Percentiles rank a stretch among this genome's conserved stretches.
These are phyloP conservation scores for Fusarium mangiferae DNA, from an alignment of 2,329 filamentous ascomycete species.

Conservation along the genomic window DNA sequence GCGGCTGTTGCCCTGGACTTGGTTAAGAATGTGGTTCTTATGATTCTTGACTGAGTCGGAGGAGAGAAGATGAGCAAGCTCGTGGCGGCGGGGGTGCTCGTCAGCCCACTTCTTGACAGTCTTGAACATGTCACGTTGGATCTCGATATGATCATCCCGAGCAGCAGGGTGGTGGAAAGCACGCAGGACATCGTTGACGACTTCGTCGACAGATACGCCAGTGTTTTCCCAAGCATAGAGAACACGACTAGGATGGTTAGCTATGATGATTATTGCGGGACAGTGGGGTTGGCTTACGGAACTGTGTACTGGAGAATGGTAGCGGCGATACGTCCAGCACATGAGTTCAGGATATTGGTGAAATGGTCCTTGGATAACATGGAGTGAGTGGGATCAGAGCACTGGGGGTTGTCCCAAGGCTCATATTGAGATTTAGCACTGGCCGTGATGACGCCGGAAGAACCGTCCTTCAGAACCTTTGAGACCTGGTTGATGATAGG, in stretches of 20 bases:
- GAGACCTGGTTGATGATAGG: conserved; percentile 91
- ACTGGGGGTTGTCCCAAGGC: conserved; percentile 80
- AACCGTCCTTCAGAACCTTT: conserved; percentile 85
- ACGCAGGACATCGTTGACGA: conserved; percentile 81
- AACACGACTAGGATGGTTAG: conserved; percentile 65
- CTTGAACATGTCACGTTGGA: conserved; percentile 89
- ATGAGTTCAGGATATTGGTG: conserved; percentile 80
- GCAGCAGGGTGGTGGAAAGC: conserved; percentile 93
- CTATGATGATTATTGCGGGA: not conserved
- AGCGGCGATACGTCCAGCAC: conserved; percentile 77
- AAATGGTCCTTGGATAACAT: conserved; percentile 89
- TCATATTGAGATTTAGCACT: conserved; percentile 81
- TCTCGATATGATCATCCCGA: conserved; percentile 78
- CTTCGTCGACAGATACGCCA: conserved; percentile 82
- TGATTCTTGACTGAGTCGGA: conserved; percentile 86
- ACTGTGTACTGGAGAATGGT: conserved; percentile 87
- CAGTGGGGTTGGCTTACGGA: conserved; percentile 63
- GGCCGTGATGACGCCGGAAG: conserved; percentile 73
- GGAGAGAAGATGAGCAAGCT: conserved; percentile 79
- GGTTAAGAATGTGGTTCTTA: conserved; percentile 76
- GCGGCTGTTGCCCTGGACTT: conserved; percentile 37
- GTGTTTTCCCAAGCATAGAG: conserved; percentile 95
- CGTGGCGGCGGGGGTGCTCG: conserved; percentile 71
- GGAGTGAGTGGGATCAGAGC: conserved; percentile 83
- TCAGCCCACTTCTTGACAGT: conserved; percentile 86